Conservation (phyloP, 495 filamentous ascomycete genomes). For the Hypoxylon fuscum region DNA sequence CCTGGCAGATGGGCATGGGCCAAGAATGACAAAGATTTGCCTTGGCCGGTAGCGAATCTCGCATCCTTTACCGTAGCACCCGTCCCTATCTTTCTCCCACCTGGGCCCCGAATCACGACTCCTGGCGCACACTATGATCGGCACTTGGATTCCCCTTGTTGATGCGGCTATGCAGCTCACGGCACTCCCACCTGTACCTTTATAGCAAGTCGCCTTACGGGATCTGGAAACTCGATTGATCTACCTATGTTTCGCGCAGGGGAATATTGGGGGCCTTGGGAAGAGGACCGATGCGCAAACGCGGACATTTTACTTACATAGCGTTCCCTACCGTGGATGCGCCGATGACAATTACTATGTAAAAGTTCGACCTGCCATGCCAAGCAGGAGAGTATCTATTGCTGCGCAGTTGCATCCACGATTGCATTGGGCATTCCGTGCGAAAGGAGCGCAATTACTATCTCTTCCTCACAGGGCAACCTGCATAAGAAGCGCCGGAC, state of each 20-base stretch:
- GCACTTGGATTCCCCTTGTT: constrained; percentile 41
- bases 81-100: constrained; percentile 3
- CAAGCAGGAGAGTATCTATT: constrained; percentile 4
- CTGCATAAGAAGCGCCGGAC: constrained; percentile 8
- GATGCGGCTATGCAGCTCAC: constrained; percentile 21
- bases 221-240: constrained; percentile 25
- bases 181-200: constrained; percentile 1
- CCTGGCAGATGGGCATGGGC: constrained; percentile 32
- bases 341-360: constrained; percentile 25
- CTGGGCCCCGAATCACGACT: constrained; percentile 25
- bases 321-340: constrained; percentile 3
- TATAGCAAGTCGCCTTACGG: constrained; percentile 21
- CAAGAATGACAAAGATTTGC: constrained; percentile 25
- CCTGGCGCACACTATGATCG: constrained; percentile 24
- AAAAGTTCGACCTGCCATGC: constrained; percentile 15
- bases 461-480: constrained; percentile 2
- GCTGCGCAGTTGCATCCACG: background rate
- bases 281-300: constrained; percentile 5
- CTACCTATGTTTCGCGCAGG: constrained; percentile 11
- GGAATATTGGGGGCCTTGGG: constrained; percentile 13
- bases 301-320: background rate
- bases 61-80: constrained; percentile 18
- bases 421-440: background rate
- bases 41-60: constrained; percentile 36
- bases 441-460: constrained; percentile 5